Conservation (phyloP, 108 stramenopile species). For the Cyclotella sp. region DNA sequence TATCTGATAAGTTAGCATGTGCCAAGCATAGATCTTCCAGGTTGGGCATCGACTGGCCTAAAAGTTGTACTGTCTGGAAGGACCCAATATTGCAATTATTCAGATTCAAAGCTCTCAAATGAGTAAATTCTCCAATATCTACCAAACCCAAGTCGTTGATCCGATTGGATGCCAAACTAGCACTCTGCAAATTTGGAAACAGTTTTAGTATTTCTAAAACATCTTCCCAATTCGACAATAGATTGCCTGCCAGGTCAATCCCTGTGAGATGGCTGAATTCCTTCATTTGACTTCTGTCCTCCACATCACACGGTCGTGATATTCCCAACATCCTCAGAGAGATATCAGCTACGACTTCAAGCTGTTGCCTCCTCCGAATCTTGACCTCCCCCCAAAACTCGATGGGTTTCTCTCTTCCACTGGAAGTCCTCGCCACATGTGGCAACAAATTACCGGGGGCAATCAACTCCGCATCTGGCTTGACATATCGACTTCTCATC, state of each 20-base stretch:
- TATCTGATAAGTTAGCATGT: conserved; percentile 66
- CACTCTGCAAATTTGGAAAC: conserved; percentile 64
- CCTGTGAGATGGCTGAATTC: conserved; percentile 66
- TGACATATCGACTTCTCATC: conserved; percentile 71
- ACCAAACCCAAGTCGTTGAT: conserved; percentile 57
- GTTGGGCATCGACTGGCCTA: conserved; percentile 70
- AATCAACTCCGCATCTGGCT: conserved; percentile 71
- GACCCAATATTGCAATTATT: conserved; percentile 64
- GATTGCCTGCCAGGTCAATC: conserved; percentile 86
- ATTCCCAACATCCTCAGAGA: conserved; percentile 82
- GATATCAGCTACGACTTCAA: conserved; percentile 69
- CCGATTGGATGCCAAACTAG: conserved; percentile 80
- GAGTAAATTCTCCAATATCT: conserved; percentile 19
- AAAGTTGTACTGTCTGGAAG: conserved; percentile 55
- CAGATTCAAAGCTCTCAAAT: conserved; percentile 64
- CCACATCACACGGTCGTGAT: conserved; percentile 42
- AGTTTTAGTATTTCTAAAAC: conserved; percentile 59
- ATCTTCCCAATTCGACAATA: conserved; percentile 69
- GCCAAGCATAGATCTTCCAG: conserved; percentile 84
- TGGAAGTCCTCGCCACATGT: conserved; percentile 72
- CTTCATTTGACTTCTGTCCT: conserved; percentile 36
- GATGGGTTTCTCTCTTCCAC: conserved; percentile 81
- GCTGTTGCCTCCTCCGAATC: conserved; percentile 78
- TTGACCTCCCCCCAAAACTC: conserved; percentile 87
- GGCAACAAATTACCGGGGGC: conserved; percentile 84